Conservation (phyloP, 1,139 yeast genomes). For the Tardiomyces digboiensis region DNA sequence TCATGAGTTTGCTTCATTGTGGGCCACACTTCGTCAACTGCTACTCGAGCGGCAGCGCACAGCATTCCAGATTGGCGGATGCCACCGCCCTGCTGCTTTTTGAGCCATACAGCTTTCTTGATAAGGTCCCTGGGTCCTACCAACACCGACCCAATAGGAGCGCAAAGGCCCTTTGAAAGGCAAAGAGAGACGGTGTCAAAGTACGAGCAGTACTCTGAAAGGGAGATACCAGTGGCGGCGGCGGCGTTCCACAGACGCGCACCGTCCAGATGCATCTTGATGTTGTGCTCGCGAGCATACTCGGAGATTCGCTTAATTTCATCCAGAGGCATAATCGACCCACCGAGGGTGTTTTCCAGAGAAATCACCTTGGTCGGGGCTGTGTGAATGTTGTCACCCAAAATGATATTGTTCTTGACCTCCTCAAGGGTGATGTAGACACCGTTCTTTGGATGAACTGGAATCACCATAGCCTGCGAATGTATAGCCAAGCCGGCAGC, state of each 20-base stretch:
- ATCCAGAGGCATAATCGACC: constrained; percentile 70
- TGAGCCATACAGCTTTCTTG: constrained; percentile 72
- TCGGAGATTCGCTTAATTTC: constrained; percentile 65
- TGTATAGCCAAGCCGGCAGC: constrained; percentile 88
- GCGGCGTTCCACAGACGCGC: constrained; percentile 95
- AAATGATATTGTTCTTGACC: constrained; percentile 50
- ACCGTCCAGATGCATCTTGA: constrained; percentile 81
- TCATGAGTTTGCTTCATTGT: constrained; percentile 52
- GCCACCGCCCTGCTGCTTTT: constrained; percentile 95
- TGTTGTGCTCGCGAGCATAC: constrained; percentile 56
- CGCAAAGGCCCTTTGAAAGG: constrained; percentile 85
- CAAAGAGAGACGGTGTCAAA: constrained; percentile 90
- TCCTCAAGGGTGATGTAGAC: constrained; percentile 73
- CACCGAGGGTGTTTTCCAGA: constrained; percentile 83
- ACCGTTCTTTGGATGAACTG: constrained; percentile 71
- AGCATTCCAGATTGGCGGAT: constrained; percentile 84
- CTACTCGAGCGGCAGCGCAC: constrained; percentile 71
- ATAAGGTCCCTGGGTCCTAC: constrained; percentile 61
- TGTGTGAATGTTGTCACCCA: constrained; percentile 76
- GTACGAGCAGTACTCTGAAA: constrained; percentile 62
- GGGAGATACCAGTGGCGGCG: constrained; percentile 59
- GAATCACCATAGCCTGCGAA: constrained; percentile 88
- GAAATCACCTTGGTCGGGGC: constrained; percentile 86
- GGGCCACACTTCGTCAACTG: constrained; percentile 66
- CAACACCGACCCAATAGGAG: constrained; percentile 87